Evolutionary conservation across 495 filamentous ascomycete species (phyloP), one percentile per base, ranked within the genome.

Genomic region (Talaromyces adpressus): DNA sequence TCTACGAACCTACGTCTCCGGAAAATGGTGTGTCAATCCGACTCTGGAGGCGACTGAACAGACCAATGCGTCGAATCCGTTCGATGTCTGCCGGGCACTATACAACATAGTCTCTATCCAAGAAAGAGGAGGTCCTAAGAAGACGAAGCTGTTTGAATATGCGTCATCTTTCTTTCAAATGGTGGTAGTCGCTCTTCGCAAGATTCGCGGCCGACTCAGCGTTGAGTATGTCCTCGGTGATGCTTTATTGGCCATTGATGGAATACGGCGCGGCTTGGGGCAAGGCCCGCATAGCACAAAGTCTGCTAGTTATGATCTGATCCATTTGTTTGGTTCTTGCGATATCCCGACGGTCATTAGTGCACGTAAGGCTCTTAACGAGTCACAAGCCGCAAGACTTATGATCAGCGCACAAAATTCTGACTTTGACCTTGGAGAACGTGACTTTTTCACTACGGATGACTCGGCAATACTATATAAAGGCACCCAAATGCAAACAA

Each of bases 101-200:
- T 52, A 53, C 45, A 32, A 34, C n/a, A 36, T 62, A 22, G 39
- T 62, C 16, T 52, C 41, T 34, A 32, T 62, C 16, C 60, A 62
- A 32, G 60, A 62, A 61, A 45, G 45, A 20, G 60, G 60, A 20
- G 60, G 60, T 2, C 60, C 60, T 18, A 36, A 36, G 45, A 62
- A 62, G 8, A 62, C 27, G 12, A 62, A 62, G 6, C 18, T 62
- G 45, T 62, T 62, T 6, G 60, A 62, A 7, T 49, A 62, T 52
- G 45, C 45, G 2, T 51, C 60, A 4, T 52, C 45, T 23, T 62
- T 62, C 41, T 62, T 62, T 53, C 60, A 52, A 18, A 53, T 53
- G 60, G 45, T 62, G 9, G 60, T 62, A 22, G 60, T 62, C 3
- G 60, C 60, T 52, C 45, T 62, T 30, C 60, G 60, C 9, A 62